These are phyloP conservation scores for Populus pruinosa DNA, from an alignment of 345 rosid genomes.

Conservation along the genomic window DNA sequence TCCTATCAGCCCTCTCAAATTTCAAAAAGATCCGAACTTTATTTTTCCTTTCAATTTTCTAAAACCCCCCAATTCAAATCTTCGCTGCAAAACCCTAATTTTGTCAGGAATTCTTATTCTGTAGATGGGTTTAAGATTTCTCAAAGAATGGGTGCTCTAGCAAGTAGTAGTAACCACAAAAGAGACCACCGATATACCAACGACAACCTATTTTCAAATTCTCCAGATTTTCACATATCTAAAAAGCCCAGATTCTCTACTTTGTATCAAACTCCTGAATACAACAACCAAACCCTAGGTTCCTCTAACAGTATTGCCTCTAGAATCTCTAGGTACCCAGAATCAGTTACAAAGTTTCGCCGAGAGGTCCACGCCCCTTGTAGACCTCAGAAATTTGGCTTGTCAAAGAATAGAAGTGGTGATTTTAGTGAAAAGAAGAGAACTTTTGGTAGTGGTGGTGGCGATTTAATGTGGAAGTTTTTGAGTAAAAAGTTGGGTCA, in stretches of 20 bases:
- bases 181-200: conserved; percentile 27
- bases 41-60: neutral
- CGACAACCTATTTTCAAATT: conserved; percentile 10
- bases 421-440: conserved; percentile 20
- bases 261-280: conserved; percentile 28
- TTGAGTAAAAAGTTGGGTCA: conserved; percentile 26
- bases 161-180: conserved; percentile 47
- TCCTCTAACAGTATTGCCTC: conserved; percentile 42
- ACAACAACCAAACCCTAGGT: conserved; percentile 17
- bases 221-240: conserved; percentile 42
- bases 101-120: conserved; percentile 2
- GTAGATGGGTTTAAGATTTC: conserved; percentile 25
- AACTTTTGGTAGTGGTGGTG: neutral
- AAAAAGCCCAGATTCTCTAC: conserved; percentile 59
- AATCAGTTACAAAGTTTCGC: conserved; percentile 39
- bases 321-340: conserved; percentile 72
- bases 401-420: conserved; percentile 17
- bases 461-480: conserved; percentile 35
- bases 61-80: neutral
- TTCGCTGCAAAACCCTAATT: neutral
- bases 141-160: conserved; percentile 59
- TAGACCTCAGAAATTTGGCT: conserved; percentile 50
- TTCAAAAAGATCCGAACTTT: neutral
- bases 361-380: conserved; percentile 84
- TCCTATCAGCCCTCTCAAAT: neutral